phyloP scores from a whole-genome alignment of 73 alveolate genomes.

The Tetrahymena borealis region DNA sequence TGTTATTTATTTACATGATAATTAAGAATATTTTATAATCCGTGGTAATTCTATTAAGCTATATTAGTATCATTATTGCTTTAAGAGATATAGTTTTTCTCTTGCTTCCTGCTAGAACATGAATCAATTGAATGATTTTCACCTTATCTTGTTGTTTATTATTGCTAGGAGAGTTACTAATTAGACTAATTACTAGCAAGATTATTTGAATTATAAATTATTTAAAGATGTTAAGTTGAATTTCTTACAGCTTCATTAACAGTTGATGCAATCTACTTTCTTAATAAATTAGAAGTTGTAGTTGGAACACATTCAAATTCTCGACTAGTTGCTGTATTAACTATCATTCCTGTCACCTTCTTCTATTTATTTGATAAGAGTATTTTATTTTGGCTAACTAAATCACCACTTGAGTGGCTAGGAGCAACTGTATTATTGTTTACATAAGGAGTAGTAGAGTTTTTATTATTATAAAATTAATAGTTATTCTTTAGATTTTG shows the following conservation, averaged over 20 bases:
- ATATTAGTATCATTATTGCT: background rate
- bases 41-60: background rate
- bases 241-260: background rate
- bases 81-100: background rate
- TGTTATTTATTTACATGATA: background rate
- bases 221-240: background rate
- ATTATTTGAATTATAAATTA: background rate
- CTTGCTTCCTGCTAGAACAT: background rate
- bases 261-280: background rate
- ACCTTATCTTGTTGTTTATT: background rate
- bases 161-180: background rate
- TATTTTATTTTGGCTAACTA: background rate
- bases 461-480: background rate
- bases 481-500: background rate
- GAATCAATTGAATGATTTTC: background rate
- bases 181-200: background rate
- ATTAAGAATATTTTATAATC: background rate
- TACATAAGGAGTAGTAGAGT: background rate
- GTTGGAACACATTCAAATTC: background rate
- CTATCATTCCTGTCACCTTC: background rate
- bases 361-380: background rate
- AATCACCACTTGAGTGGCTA: background rate
- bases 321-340: background rate
- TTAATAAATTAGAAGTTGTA: background rate
- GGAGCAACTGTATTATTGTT: no score